These are phyloP conservation scores for Cladosporium austrohemisphaericum DNA, from an alignment of 2,329 filamentous ascomycete genomes.

Conservation along the genomic window DNA sequence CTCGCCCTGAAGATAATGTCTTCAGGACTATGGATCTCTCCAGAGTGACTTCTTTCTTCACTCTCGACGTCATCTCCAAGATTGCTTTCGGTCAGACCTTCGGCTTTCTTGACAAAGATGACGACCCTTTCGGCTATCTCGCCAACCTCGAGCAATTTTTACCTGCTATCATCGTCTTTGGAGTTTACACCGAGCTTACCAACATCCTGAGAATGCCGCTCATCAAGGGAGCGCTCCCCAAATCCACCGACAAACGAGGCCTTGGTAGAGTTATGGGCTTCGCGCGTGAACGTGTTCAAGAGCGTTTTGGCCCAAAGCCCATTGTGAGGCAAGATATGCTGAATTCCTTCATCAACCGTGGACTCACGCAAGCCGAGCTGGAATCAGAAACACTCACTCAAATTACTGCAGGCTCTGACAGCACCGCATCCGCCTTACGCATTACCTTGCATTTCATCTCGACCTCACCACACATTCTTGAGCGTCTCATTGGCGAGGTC, in stretches of 20 bases:
- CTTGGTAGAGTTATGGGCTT: conserved; percentile 40
- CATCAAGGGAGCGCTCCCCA: conserved; percentile 42
- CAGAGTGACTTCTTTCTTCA: conserved; percentile 38
- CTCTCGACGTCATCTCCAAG: conserved; percentile 40
- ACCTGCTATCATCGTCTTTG: conserved; percentile 44
- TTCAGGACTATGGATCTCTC: conserved; percentile 36
- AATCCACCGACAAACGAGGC: conserved; percentile 44
- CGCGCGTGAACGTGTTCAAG: conserved; percentile 44
- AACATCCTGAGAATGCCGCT: conserved; percentile 41
- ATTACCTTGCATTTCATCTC: conserved; percentile 52
- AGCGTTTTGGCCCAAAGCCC: conserved; percentile 44
- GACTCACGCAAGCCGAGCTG: conserved; percentile 39
- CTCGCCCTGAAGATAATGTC: conserved; percentile 27
- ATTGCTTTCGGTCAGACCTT: conserved; percentile 45
- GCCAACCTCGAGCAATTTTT: conserved; percentile 42
- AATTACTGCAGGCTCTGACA: conserved; percentile 56
- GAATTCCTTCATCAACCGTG: conserved; percentile 48
- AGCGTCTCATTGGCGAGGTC: conserved; percentile 47
- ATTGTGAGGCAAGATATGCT: conserved; percentile 52
- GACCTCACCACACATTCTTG: conserved; percentile 47
- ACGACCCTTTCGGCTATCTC: conserved; percentile 50
- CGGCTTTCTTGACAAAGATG: conserved; percentile 48
- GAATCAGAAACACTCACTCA: conserved; percentile 45
- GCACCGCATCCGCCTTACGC: conserved; percentile 54
- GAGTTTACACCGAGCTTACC: conserved; percentile 41